These are phyloP conservation scores for Sonneratia alba DNA, from an alignment of 345 rosid species.

Conservation along the genomic window DNA sequence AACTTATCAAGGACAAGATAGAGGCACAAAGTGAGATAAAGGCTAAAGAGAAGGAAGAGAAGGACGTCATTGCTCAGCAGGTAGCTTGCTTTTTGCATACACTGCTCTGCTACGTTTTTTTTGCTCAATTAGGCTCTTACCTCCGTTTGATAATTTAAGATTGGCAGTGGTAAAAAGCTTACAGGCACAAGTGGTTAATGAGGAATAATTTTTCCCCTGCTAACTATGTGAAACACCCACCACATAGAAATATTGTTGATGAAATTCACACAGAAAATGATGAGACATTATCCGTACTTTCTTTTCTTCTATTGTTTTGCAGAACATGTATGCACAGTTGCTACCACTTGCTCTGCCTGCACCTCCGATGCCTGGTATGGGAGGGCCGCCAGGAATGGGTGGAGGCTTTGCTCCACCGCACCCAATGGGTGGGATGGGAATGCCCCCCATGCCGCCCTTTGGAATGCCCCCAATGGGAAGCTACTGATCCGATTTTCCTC, in stretches of 20 bases:
- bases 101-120: neutral
- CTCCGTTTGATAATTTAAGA: no score
- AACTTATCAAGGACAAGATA: constrained; percentile 66
- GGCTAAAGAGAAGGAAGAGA: constrained; percentile 73
- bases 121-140: no score
- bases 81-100: constrained; percentile 21
- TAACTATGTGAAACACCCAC: no score
- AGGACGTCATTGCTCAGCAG: constrained; percentile 79
- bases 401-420: constrained; percentile 18
- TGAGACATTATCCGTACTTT: no score
- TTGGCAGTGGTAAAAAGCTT: no score
- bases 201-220: no score
- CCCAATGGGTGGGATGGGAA: constrained; percentile 36
- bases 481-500: constrained; percentile 20
- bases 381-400: constrained; percentile 25
- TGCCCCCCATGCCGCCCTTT: constrained; percentile 66
- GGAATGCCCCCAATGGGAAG: constrained; percentile 69
- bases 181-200: no score
- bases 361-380: constrained; percentile 89
- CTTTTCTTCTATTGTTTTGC: constrained; percentile 9
- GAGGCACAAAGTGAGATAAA: constrained; percentile 61
- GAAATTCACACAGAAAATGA: no score
- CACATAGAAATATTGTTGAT: no score
- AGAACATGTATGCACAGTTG: constrained; percentile 93
- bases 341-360: constrained; percentile 86